Evolutionary conservation across 441 rosid genomes (phyloP), one percentile per base, ranked within the genome.

Genomic region (Metrosideros polymorpha): DNA sequence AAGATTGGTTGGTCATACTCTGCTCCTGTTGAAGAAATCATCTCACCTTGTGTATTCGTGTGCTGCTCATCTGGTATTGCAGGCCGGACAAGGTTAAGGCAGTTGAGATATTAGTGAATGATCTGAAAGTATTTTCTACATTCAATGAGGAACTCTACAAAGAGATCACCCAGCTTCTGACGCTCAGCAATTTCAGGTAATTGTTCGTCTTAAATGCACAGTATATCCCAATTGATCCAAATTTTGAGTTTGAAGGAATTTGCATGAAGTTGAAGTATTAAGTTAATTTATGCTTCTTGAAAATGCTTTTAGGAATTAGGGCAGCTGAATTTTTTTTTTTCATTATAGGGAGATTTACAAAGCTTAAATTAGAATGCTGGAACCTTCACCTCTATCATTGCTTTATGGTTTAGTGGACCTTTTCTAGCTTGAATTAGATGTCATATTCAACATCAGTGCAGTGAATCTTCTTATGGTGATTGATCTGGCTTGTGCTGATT

Each of bases 11-110:
- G 55, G 32, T 82, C 42, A 10, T 52, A 52, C 47, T 77, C 49
- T 77, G 25, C 42, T 51, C 42, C 59, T 29, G 59, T 50, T 29
- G 61, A 32, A 12, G 59, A 51, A 39, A 35, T 83, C 24, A 32
- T 52, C 59, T 51, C 61, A 52, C 55, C 84, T 27, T 12, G 47
- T 51, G 9, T 47, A 9, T 82, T 47, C 7, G 84, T 15, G 24
- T 32, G 43, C 45, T 52, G 79, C 79, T 84, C 76, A 29, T 29
- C 19, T 61, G 17, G 61, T 83, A 18, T 88, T 51, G 55, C 90
- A 97, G 99, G 92, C 93, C 93, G 91, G 98, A 97, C 63, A 95
- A 94, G 91, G 91, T 97, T 9, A 97, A 97, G 88, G 98, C 95
- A 32, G 97, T 95, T 79, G 99, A 97, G 87, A 94, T 97, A 87